Evolutionary conservation across 768 basidiomycete species (phyloP).

Genomic region (Lanmaoa pseudosensibilis): DNA sequence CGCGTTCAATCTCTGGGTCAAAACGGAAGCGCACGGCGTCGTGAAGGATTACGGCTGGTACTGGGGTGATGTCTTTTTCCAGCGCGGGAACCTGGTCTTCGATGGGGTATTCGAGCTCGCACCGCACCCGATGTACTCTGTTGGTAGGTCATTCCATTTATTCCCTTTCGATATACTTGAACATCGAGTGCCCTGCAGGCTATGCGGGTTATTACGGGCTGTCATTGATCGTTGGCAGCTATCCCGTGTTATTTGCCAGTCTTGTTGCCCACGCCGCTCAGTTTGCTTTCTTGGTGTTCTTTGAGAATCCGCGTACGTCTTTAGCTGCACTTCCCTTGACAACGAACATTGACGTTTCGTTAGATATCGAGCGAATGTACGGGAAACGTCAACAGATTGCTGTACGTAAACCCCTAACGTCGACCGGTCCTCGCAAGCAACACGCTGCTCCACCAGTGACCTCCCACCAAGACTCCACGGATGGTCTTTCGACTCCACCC

Average conservation of each 20-base stretch:
- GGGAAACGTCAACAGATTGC: conserved; percentile 91
- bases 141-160: conserved; percentile 43
- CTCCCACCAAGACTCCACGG: conserved; percentile 26
- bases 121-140: conserved; percentile 95
- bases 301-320: conserved; percentile 93
- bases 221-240: conserved; percentile 86
- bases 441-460: conserved; percentile 6
- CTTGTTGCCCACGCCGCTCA: conserved; percentile 95
- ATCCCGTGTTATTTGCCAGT: conserved; percentile 88
- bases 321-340: background rate
- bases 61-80: conserved; percentile 93
- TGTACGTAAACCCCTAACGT: conserved; percentile 66
- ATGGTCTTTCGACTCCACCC: conserved; percentile 53
- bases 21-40: conserved; percentile 94
- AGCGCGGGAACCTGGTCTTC: conserved; percentile 90
- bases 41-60: conserved; percentile 99
- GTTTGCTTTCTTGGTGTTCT: conserved; percentile 92
- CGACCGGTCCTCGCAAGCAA: conserved; percentile 22
- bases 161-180: background rate
- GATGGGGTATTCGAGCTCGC: conserved; percentile 97
- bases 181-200: conserved; percentile 42
- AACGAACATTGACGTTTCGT: background rate
- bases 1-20: conserved; percentile 97
- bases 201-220: conserved; percentile 98
- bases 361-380: conserved; percentile 93